Evolutionary conservation across 1,284 basidiomycete species (phyloP).

Genomic region (Puccinia polysora): DNA sequence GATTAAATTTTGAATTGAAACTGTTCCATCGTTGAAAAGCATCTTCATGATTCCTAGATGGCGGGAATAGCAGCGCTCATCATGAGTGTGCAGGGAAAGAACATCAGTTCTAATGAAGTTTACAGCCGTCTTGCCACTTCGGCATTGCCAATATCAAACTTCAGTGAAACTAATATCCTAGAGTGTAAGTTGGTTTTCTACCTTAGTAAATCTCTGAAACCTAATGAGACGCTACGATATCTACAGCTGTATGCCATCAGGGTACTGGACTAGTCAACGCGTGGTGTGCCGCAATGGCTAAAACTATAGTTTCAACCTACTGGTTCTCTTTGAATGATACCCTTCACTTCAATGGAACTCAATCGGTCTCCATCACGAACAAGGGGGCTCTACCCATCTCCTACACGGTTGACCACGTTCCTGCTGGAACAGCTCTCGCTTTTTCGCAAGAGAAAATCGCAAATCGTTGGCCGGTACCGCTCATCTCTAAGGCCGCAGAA

Average conservation of each 20-base stretch:
- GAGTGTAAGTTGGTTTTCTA: conserved; percentile 33
- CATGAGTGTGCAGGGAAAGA: conserved; percentile 28
- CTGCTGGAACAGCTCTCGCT: conserved; percentile 41
- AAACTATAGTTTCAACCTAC: conserved; percentile 34
- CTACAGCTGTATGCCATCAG: conserved; percentile 42
- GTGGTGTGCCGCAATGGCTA: conserved; percentile 42
- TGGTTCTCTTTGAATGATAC: conserved; percentile 42
- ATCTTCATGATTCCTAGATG: conserved; percentile 4
- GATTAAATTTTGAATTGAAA: background rate
- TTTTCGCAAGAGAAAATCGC: conserved; percentile 1
- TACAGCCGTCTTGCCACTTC: conserved; percentile 27
- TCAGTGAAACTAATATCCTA: conserved; percentile 23
- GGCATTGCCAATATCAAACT: conserved; percentile 26
- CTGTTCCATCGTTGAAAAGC: background rate
- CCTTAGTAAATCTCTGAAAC: background rate
- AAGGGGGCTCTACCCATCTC: conserved; percentile 19
- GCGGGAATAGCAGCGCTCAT: conserved; percentile 42
- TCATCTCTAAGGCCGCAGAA: background rate
- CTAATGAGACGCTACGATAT: background rate
- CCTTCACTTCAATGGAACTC: conserved; percentile 34
- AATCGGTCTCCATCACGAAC: conserved; percentile 26
- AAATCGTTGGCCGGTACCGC: conserved; percentile 34
- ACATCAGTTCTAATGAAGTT: conserved; percentile 25
- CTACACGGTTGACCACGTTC: conserved; percentile 20
- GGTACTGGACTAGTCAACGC: conserved; percentile 37